Evolutionary conservation across 352 stramenopile species (phyloP).

Genomic region (Globisporangium iwayamae): DNA sequence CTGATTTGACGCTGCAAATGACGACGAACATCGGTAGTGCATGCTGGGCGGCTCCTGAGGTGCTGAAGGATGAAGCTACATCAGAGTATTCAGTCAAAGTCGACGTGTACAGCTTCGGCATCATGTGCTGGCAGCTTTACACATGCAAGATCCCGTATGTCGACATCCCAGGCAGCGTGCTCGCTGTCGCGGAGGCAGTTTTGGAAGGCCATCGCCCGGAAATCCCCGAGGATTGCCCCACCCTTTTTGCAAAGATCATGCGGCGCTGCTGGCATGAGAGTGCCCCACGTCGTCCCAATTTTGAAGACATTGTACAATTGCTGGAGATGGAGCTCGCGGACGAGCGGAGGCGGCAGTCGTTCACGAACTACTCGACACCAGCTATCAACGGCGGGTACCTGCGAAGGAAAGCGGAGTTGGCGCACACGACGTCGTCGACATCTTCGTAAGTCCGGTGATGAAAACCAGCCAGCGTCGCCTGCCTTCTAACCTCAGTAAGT

Average conservation of each 20-base stretch:
- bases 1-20: constrained; percentile 70
- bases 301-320: constrained; percentile 77
- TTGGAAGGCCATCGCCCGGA: constrained; percentile 53
- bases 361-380: constrained; percentile 5
- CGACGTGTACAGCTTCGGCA: constrained; percentile 83
- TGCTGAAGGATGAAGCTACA: constrained; percentile 64
- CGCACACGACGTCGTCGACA: constrained; percentile 8
- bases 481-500: not conserved
- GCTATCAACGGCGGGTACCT: constrained; percentile 1
- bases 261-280: constrained; percentile 74
- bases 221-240: constrained; percentile 58
- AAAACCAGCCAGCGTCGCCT: not conserved
- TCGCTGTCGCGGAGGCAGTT: constrained; percentile 73
- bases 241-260: constrained; percentile 81
- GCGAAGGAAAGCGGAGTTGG: constrained; percentile 9
- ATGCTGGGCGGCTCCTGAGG: constrained; percentile 74
- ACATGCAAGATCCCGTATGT: constrained; percentile 68
- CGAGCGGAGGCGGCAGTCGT: constrained; percentile 34
- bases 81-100: constrained; percentile 80
- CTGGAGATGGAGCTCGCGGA: constrained; percentile 67
- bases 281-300: constrained; percentile 57
- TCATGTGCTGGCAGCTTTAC: constrained; percentile 84
- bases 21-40: constrained; percentile 80
- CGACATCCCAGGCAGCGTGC: constrained; percentile 73
- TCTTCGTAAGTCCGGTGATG: not conserved